Conservation (phyloP, 768 basidiomycete genomes). For the Russula emetica region DNA sequence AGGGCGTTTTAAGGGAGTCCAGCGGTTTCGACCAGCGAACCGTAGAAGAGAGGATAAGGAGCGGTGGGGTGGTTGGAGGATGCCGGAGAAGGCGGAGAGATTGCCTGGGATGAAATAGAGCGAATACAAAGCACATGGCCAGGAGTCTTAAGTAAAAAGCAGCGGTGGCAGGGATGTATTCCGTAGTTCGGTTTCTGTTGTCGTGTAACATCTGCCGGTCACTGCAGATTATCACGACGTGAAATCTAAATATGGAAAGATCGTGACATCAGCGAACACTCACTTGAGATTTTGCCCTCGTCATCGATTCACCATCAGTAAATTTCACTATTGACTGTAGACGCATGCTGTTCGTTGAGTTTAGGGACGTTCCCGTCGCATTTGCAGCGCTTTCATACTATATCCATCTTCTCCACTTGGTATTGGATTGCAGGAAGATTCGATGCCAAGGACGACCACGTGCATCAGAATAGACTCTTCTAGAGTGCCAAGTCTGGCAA, state of each 20-base stretch:
- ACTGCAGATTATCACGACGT: too few relatives aligned
- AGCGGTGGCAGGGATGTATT: neutral
- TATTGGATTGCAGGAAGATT: neutral
- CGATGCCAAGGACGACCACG: neutral
- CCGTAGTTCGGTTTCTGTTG: neutral
- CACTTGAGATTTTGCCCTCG: too few relatives aligned
- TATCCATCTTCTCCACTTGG: neutral
- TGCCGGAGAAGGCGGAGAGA: neutral
- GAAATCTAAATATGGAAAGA: neutral
- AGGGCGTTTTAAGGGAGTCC: neutral
- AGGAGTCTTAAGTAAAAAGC: conserved; percentile 11
- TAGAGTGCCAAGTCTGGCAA: neutral
- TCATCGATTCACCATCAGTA: too few relatives aligned
- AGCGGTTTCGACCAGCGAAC: conserved; percentile 14
- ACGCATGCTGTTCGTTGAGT: too few relatives aligned
- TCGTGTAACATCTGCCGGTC: too few relatives aligned
- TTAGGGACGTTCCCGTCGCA: too few relatives aligned
- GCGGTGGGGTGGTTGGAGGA: neutral
- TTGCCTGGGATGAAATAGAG: neutral
- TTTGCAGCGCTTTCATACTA: neutral
- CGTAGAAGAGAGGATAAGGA: neutral
- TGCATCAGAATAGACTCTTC: neutral
- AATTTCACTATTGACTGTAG: too few relatives aligned
- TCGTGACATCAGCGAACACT: too few relatives aligned
- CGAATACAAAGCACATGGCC: neutral